Conservation (phyloP, 2,329 filamentous ascomycete genomes). For the Sclerotinia spermophila region DNA sequence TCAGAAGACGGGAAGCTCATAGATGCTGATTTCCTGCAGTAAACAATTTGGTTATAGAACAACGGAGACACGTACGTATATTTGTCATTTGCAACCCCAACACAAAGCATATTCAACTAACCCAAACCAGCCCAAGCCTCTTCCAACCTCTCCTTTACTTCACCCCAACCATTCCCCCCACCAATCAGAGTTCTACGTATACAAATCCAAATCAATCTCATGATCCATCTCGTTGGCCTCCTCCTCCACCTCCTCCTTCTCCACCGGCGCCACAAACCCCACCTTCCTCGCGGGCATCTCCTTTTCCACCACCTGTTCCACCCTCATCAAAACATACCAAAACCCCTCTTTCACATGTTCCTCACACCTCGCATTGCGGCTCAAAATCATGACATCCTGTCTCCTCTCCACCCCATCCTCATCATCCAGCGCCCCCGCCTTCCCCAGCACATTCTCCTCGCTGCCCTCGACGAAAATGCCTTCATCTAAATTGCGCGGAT, state of each 20-base stretch:
- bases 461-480: not conserved
- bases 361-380: slow-evolving; percentile 14
- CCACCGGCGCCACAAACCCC: not conserved
- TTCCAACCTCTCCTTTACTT: not conserved
- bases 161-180: no score
- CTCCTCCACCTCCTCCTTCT: no score
- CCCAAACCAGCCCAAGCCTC: not conserved
- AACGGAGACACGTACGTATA: not conserved
- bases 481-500: not conserved
- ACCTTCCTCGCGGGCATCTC: not conserved
- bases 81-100: not conserved
- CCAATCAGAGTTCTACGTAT: not conserved
- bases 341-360: slow-evolving; percentile 13
- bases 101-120: not conserved
- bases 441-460: not conserved
- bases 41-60: not conserved
- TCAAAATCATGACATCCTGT: slow-evolving; percentile 18
- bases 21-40: not conserved
- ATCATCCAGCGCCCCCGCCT: not conserved
- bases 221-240: slow-evolving; percentile 9
- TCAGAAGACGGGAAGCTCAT: not conserved
- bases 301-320: not conserved
- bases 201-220: slow-evolving; percentile 14
- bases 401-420: not conserved
- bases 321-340: slow-evolving; percentile 16